A percentile compares a stretch with the other conserved stretches of the same genome.
Evolutionary conservation across 164 flowering plant species (phyloP).

Genomic region (Platanus orientalis): DNA sequence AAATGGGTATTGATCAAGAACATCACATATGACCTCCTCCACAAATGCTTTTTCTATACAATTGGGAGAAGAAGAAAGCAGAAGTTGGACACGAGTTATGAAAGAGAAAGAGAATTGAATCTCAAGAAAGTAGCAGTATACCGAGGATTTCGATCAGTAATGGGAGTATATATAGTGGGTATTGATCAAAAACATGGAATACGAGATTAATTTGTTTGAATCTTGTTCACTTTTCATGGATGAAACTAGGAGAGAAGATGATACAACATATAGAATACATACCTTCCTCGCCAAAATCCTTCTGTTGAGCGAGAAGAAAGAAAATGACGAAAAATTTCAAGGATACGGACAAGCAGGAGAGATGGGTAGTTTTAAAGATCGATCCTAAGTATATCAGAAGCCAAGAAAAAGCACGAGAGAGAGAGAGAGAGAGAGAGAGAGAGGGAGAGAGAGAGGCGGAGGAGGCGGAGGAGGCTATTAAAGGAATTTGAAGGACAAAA

Average conservation of each 20-base stretch:
- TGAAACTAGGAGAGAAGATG: not conserved
- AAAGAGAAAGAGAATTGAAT: not conserved
- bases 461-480: too few species aligned
- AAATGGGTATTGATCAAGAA: not conserved
- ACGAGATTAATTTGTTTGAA: not conserved
- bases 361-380: constrained; percentile 2
- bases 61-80: too few species aligned
- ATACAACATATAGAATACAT: not conserved
- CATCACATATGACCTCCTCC: not conserved
- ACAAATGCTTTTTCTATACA: not conserved
- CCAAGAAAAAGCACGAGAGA: not conserved
- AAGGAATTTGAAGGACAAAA: constrained; percentile 23
- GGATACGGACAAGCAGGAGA: not conserved
- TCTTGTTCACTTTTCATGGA: not conserved
- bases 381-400: too few species aligned
- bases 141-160: not conserved
- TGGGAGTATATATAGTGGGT: not conserved
- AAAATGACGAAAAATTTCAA: not conserved
- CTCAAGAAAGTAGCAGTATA: too few species aligned
- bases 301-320: not conserved
- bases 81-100: too few species aligned
- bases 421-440: not conserved
- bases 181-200: not conserved
- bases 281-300: not conserved
- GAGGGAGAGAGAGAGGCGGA: not conserved